Percentiles rank a stretch among this genome's conserved stretches.
phyloP scores from a whole-genome alignment of 805 yeast genomes.

The Zygotorulaspora sp. region DNA sequence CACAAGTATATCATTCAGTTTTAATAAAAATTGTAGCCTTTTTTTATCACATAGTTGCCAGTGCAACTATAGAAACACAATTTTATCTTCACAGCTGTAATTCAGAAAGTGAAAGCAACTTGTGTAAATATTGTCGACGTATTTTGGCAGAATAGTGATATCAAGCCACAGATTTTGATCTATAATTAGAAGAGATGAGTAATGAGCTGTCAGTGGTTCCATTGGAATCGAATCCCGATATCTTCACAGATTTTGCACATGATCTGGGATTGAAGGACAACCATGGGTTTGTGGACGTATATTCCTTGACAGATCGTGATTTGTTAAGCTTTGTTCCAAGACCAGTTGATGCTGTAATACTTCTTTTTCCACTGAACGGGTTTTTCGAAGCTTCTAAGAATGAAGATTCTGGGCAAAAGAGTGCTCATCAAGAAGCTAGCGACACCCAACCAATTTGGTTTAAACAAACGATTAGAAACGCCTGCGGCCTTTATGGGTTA shows the following conservation, averaged over 20 bases:
- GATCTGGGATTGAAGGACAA: conserved; percentile 61
- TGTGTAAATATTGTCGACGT: background rate
- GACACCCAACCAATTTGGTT: conserved; percentile 54
- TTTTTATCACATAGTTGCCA: too few species aligned
- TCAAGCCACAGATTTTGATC: conserved; percentile 5
- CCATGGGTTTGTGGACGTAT: conserved; percentile 71
- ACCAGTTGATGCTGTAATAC: conserved; percentile 70
- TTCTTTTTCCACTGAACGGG: conserved; percentile 75
- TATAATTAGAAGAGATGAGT: conserved; percentile 6
- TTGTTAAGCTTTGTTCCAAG: conserved; percentile 73
- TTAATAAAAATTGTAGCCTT: too few species aligned
- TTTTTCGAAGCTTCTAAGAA: conserved; percentile 52
- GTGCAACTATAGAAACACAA: too few species aligned
- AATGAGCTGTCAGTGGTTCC: conserved; percentile 58
- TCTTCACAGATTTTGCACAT: conserved; percentile 66
- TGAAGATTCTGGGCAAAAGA: conserved; percentile 8
- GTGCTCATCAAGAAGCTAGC: conserved; percentile 2
- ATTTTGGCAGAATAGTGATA: background rate
- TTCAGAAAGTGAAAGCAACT: too few species aligned
- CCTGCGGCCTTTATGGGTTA: conserved; percentile 89
- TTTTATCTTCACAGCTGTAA: too few species aligned
- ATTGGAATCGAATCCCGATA: conserved; percentile 82
- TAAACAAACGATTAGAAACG: conserved; percentile 78
- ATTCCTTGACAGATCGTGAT: conserved; percentile 80
- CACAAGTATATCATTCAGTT: too few species aligned